Base-by-base conservation (phyloP, 1,284 basidiomycete species). In the Exobasidium cylindrosporum region DNA sequence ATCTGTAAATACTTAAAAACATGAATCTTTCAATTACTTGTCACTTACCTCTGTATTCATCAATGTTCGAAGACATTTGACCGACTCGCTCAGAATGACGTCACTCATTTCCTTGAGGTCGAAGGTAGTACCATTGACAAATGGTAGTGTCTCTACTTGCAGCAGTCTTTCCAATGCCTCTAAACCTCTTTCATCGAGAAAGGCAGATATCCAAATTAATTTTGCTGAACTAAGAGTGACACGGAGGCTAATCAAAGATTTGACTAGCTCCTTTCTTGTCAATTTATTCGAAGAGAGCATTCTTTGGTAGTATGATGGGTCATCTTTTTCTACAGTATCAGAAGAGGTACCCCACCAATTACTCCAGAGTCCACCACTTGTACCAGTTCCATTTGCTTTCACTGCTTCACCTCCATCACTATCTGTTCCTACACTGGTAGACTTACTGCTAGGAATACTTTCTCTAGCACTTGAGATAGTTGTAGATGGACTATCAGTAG, bases 1-100 rank as follows among this genome's bases (percentile, higher is more conserved):
- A n/a, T n/a, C n/a, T n/a, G n/a, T n/a, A n/a, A n/a, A n/a, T n/a
- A n/a, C n/a, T n/a, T n/a, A n/a, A n/a, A n/a, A n/a, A n/a, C n/a
- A n/a, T n/a, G n/a, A n/a, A n/a, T n/a, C 23, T 23, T 11, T 28
- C 32, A 54, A 78, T 87, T 76, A 74, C 91, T 91, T n/a, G n/a
- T n/a, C n/a, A n/a, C n/a, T n/a, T n/a, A n/a, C n/a, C 81, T 90
- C 87, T 1, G 89, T 92, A 74, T 95, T 95, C 70, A 93, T 83
- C 10, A 95, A 81, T 0, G 89, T 89, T 40, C 91, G 83, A 32
- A 95, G 81, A 76, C 90, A 92, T 77, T 89, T 91, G 69, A 92
- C 84, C 14, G 61, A 68, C 50, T 74, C 72, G n/a, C 62, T 60
- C 49, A 74, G 43, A 43, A 74, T 62, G 31, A 61, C 62, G 45